Conservation (phyloP, 306 rosid species). For the Sphenostylis stenocarpa region DNA sequence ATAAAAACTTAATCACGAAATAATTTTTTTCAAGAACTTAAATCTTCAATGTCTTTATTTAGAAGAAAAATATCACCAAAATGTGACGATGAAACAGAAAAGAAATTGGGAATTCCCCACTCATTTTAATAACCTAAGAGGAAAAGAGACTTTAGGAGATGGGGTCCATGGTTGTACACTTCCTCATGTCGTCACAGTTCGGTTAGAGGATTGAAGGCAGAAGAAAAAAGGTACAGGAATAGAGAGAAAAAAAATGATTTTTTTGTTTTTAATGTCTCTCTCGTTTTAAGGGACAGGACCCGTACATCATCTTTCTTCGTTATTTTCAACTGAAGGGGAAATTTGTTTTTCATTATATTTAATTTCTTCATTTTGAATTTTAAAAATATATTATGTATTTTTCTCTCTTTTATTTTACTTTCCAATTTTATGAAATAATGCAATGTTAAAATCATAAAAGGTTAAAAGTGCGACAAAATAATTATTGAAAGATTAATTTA, state of each 20-base stretch:
- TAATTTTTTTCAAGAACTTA: too few relatives aligned
- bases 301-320: background rate
- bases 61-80: background rate
- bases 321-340: background rate
- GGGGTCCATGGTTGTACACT: background rate
- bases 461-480: background rate
- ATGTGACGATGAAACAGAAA: background rate
- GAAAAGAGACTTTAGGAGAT: background rate
- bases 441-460: too few relatives aligned
- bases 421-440: too few relatives aligned
- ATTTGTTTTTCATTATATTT: background rate
- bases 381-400: background rate
- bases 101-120: background rate
- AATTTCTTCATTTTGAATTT: background rate
- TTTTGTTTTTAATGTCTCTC: background rate
- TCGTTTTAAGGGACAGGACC: background rate
- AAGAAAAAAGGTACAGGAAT: background rate
- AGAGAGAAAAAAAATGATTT: background rate
- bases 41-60: background rate
- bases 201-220: background rate
- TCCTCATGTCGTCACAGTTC: too few relatives aligned
- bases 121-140: background rate
- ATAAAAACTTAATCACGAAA: too few relatives aligned
- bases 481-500: background rate
- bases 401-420: background rate